Base-by-base conservation (phyloP, 2,329 filamentous ascomycete species). In the Chaetomium olivaceum region DNA sequence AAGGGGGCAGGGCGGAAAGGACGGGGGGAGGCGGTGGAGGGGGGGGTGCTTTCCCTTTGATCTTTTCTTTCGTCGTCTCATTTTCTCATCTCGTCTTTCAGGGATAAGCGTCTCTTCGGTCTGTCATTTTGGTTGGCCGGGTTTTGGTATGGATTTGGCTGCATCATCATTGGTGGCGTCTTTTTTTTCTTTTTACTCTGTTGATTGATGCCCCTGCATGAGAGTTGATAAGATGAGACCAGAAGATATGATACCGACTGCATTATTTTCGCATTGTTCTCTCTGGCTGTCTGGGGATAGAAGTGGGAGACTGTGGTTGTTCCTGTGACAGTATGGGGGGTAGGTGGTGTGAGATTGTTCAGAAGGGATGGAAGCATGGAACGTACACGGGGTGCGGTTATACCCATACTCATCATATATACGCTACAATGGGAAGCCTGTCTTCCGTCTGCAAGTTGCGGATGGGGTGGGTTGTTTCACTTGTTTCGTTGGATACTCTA, bases 131-230 rank as follows among this genome's bases (percentile, higher is more conserved):
- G 39, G 29, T 58, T 58, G 61, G 51, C 31, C 21, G 50, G 61
- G 43, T 52, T 63, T 58, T 36, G 58, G 31, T 61, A 61, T 61
- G 58, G 48, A 43, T 61, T 21, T 55, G 62, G 56, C 62, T 33
- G 58, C 63, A 61, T 61, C 54, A 61, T 65, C 46, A 65, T 55
- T 50, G 46, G 62, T 51, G 62, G 58, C 63, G 62, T 55, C 58
- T 52, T 36, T 36, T 9, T 36, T 36, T 36, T 12, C 9, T 33
- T 8, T 36, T 36, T 36, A 9, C 11, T 36, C 11, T 57, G 27
- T 21, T 54, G 39, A 43, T 43, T 61, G 58, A 61, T 29, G 58
- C 48, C 27, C 19, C 51, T 62, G 51, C 60, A 51, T 36, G 46
- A 39, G 21, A 33, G 58, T 52, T 56, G 50, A 60, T 9, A 50